Conservation (phyloP, 2,329 filamentous ascomycete species). For the Xylaria sp. region DNA sequence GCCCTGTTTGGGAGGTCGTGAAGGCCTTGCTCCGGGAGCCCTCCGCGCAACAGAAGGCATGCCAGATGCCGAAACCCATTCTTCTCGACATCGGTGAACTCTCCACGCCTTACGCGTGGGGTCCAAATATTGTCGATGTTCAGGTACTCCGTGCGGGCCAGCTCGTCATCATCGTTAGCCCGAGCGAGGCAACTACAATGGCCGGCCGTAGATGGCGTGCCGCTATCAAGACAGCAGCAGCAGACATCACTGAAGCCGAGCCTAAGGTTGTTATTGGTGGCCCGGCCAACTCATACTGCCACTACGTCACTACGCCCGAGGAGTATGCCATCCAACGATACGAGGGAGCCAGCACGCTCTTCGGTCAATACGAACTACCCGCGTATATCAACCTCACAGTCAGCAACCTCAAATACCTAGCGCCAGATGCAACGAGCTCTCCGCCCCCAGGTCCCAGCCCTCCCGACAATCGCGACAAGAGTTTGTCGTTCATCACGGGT, state of each 20-base stretch:
- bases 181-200: constrained; percentile 93
- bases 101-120: constrained; percentile 80
- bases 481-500: constrained; percentile 80
- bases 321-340: constrained; percentile 89
- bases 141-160: constrained; percentile 86
- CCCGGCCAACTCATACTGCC: constrained; percentile 88
- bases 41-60: constrained; percentile 72
- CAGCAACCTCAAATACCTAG: constrained; percentile 74
- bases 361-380: constrained; percentile 81
- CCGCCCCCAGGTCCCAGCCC: constrained; percentile 69
- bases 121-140: constrained; percentile 88
- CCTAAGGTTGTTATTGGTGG: constrained; percentile 84
- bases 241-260: constrained; percentile 55
- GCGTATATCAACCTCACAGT: constrained; percentile 90
- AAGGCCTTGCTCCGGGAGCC: constrained; percentile 76
- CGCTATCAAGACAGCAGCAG: constrained; percentile 66
- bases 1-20: constrained; percentile 81
- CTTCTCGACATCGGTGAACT: constrained; percentile 87
- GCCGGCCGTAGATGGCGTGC: constrained; percentile 85
- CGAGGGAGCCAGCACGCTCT: constrained; percentile 93
- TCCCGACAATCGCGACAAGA: constrained; percentile 80
- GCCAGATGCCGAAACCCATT: constrained; percentile 84
- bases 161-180: constrained; percentile 83
- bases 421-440: constrained; percentile 56
- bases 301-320: constrained; percentile 82